Conservation (phyloP, 495 filamentous ascomycete genomes). For the Podospora didyma region DNA sequence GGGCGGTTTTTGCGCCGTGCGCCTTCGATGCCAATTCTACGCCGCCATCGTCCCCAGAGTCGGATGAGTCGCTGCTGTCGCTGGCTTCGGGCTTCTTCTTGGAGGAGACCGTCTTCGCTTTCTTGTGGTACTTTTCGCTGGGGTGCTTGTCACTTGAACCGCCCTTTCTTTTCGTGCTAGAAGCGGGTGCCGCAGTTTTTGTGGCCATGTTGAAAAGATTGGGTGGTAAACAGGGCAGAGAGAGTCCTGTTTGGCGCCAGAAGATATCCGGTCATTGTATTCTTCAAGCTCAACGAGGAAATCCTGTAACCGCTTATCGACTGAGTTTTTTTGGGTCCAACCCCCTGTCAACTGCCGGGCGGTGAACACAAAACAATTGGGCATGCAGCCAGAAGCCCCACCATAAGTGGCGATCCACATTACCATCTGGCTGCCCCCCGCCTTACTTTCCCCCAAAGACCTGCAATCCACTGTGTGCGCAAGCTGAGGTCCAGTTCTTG, state of each 20-base stretch:
- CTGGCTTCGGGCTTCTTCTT: conserved; percentile 27
- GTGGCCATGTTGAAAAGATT: conserved; percentile 12
- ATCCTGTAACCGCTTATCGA: conserved; percentile 6
- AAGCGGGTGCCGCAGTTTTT: conserved; percentile 19
- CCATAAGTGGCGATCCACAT: too few relatives aligned
- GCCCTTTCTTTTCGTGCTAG: conserved; percentile 39
- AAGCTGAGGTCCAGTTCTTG: too few relatives aligned
- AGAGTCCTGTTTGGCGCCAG: background rate
- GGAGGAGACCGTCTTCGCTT: conserved; percentile 37
- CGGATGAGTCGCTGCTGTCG: conserved; percentile 34
- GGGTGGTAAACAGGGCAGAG: background rate
- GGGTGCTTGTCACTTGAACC: conserved; percentile 31
- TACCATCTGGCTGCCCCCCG: too few relatives aligned
- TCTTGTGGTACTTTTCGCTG: conserved; percentile 34
- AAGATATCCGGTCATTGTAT: background rate
- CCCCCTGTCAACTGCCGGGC: conserved; percentile 33
- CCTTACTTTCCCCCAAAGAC: too few relatives aligned
- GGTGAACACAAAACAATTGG: conserved; percentile 26
- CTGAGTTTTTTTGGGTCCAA: conserved; percentile 14
- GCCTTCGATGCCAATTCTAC: conserved; percentile 17
- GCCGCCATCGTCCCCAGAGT: conserved; percentile 33
- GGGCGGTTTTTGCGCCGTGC: conserved; percentile 11
- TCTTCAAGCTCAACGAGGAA: background rate
- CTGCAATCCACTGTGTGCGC: too few relatives aligned
- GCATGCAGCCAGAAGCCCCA: too few relatives aligned